These are phyloP conservation scores for Arthrobotrys iridis DNA, from an alignment of 2,329 filamentous ascomycete species.

Conservation along the genomic window DNA sequence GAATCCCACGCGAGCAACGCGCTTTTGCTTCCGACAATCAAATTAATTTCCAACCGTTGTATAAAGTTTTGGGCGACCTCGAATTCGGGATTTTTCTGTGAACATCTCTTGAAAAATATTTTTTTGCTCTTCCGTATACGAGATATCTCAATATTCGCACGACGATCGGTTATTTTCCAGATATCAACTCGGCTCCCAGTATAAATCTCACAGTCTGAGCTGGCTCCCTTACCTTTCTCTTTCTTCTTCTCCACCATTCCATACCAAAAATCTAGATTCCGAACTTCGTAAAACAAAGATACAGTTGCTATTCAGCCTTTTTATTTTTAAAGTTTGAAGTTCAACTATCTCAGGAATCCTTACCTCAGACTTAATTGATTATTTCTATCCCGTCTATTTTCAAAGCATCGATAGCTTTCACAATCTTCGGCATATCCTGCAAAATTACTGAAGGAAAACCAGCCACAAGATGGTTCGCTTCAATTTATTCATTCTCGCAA, in stretches of 20 bases:
- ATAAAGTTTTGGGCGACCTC: conserved; percentile 4
- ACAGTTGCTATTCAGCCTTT: too few species aligned
- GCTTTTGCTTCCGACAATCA: background rate
- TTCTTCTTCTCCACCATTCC: background rate
- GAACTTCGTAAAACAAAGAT: background rate
- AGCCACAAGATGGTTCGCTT: conserved; percentile 30
- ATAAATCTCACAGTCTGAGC: background rate
- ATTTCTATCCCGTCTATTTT: too few species aligned
- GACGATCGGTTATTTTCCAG: background rate
- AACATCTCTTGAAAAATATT: background rate
- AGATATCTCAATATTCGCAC: background rate
- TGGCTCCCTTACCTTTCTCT: background rate
- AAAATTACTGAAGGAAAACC: too few species aligned
- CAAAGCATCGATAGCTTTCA: too few species aligned
- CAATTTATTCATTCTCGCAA: conserved; percentile 7
- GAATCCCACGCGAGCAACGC: conserved; percentile 5
- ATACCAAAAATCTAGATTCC: background rate
- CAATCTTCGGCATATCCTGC: too few species aligned
- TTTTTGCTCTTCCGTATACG: background rate
- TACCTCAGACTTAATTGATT: too few species aligned
- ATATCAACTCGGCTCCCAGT: background rate
- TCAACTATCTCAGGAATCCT: too few species aligned
- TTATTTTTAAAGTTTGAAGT: too few species aligned
- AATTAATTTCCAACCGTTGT: background rate
- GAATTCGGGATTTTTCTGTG: background rate